Evolutionary conservation across 1,139 yeast genomes (phyloP).

Genomic region (Saccharomycopsis hybrid): DNA sequence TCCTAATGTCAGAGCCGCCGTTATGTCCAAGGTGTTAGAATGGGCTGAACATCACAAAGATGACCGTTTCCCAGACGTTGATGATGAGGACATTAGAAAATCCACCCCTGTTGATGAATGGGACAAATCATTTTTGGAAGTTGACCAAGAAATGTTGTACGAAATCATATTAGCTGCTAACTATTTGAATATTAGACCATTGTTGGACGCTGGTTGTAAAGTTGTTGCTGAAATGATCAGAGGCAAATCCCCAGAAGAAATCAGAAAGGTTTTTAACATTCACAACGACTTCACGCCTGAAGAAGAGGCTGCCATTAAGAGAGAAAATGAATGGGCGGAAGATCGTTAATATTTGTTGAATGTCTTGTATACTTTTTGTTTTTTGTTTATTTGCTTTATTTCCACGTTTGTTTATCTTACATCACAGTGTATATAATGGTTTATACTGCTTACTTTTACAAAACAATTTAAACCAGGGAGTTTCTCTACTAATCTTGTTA

Average conservation of each 20-base stretch:
- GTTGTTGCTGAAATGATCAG: constrained; percentile 98
- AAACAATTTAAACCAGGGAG: no score
- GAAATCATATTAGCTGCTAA: constrained; percentile 96
- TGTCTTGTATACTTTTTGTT: constrained; percentile 2
- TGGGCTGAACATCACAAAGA: constrained; percentile 98
- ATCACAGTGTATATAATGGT: not conserved
- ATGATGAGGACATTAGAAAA: constrained; percentile 76
- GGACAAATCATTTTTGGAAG: constrained; percentile 94
- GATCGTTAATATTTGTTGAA: constrained; percentile 51
- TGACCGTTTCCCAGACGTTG: constrained; percentile 70
- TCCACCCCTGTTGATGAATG: constrained; percentile 87
- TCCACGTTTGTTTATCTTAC: constrained; percentile 2
- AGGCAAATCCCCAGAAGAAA: constrained; percentile 93
- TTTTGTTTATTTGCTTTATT: not conserved
- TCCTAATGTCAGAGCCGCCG: constrained; percentile 83
- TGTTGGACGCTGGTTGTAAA: constrained; percentile 93
- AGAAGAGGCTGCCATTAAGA: constrained; percentile 95
- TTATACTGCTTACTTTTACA: no score
- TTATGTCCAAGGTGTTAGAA: constrained; percentile 84
- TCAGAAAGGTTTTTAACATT: constrained; percentile 91
- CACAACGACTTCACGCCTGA: constrained; percentile 96
- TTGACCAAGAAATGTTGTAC: constrained; percentile 97
- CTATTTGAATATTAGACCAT: constrained; percentile 86
- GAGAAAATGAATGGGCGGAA: constrained; percentile 99
- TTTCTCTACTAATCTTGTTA: no score